These are phyloP conservation scores for Hippophae tibetana DNA, from an alignment of 306 rosid species.

Conservation along the genomic window DNA sequence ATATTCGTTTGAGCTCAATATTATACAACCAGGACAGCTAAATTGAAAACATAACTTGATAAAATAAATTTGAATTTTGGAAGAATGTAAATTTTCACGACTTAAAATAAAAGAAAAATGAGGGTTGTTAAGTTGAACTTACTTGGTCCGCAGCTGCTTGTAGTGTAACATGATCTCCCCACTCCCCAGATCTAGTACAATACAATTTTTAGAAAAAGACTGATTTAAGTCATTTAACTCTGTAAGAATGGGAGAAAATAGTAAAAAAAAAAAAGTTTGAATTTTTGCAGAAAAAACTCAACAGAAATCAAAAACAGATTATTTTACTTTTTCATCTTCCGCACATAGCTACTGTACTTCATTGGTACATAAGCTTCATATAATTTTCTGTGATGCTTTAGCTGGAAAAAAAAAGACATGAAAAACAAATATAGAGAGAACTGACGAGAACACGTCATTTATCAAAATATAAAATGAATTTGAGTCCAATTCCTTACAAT, in stretches of 20 bases:
- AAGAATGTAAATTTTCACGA: background rate
- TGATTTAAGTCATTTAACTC: background rate
- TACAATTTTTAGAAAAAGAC: conserved; percentile 1
- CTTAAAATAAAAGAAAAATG: background rate
- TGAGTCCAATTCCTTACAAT: too few relatives aligned
- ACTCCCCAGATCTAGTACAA: conserved; percentile 77
- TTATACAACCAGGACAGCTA: background rate
- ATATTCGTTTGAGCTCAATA: background rate
- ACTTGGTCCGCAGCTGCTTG: conserved; percentile 98
- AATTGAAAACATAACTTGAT: background rate
- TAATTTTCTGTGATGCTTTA: conserved; percentile 64
- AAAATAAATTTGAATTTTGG: background rate
- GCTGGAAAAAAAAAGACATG: conserved; percentile 31
- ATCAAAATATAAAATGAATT: background rate
- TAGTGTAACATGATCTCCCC: conserved; percentile 98
- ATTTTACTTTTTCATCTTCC: conserved; percentile 84
- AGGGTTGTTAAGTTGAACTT: conserved; percentile 21
- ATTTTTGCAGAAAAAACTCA: conserved; percentile 4
- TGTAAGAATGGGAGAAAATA: background rate
- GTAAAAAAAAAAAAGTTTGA: conserved; percentile 7
- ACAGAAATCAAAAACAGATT: conserved; percentile 22
- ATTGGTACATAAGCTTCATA: conserved; percentile 88
- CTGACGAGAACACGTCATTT: conserved; percentile 1
- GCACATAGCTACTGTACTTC: conserved; percentile 73
- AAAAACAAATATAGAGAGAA: background rate